Evolutionary conservation across 345 rosid genomes (phyloP).

Genomic region (Populus nigra): DNA sequence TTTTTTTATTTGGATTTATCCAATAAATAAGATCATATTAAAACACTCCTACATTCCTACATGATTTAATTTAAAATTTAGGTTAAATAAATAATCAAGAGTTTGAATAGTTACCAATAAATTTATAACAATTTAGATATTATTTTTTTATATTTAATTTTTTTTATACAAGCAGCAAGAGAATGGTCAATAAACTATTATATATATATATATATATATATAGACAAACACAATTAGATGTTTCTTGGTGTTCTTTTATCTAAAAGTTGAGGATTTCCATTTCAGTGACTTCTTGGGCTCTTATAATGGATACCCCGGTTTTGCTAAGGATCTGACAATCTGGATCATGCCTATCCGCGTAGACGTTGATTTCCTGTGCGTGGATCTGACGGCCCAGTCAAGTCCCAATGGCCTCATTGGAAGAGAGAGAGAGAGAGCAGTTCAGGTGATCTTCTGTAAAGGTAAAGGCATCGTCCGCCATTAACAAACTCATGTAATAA

Average conservation of each 20-base stretch:
- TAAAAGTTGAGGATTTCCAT: not conserved
- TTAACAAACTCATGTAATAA: not conserved
- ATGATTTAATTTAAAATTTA: too few relatives aligned
- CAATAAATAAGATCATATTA: too few relatives aligned
- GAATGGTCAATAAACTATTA: too few relatives aligned
- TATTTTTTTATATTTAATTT: too few relatives aligned
- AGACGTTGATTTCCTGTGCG: too few relatives aligned
- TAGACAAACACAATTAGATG: too few relatives aligned
- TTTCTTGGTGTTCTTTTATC: not conserved
- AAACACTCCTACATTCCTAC: rapidly evolving
- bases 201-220: too few relatives aligned
- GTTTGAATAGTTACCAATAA: too few relatives aligned
- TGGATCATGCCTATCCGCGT: not conserved
- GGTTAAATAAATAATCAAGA: too few relatives aligned
- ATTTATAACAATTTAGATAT: too few relatives aligned
- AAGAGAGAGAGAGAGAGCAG: not conserved
- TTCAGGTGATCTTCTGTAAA: not conserved
- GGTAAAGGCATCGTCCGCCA: not conserved
- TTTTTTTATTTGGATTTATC: too few relatives aligned
- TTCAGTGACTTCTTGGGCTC: not conserved
- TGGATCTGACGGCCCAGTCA: not conserved
- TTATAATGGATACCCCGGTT: not conserved
- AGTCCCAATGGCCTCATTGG: not conserved
- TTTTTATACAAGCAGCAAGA: too few relatives aligned
- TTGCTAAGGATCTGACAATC: not conserved